A percentile compares a stretch with the other conserved stretches of the same genome.
phyloP scores from a whole-genome alignment of 345 rosid species.

The Gossypium turneri region DNA sequence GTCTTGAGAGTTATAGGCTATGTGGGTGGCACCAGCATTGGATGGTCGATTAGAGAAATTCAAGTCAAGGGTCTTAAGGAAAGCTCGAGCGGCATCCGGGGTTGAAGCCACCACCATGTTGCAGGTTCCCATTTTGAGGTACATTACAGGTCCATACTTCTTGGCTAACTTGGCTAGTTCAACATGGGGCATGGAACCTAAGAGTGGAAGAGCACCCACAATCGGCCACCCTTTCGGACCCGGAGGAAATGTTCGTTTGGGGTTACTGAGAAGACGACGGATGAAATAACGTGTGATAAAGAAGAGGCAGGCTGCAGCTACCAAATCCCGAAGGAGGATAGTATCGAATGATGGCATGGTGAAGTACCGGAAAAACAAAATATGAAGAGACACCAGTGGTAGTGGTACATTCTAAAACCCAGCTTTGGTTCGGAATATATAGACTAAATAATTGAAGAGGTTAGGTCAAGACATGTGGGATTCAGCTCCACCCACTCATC shows the following conservation, averaged over 20 bases:
- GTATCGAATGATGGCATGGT: slow-evolving; percentile 8
- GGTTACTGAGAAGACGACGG: slow-evolving; percentile 10
- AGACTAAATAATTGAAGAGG: neutral
- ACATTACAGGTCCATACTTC: slow-evolving; percentile 47
- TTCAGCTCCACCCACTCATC: neutral
- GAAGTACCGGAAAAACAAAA: neutral
- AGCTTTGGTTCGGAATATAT: neutral
- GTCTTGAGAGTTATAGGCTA: slow-evolving; percentile 55
- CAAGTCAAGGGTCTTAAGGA: slow-evolving; percentile 47
- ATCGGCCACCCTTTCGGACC: slow-evolving; percentile 62
- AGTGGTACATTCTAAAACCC: neutral
- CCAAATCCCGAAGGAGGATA: slow-evolving; percentile 20
- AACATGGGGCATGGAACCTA: slow-evolving; percentile 58
- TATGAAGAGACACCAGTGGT: neutral
- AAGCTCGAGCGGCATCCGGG: slow-evolving; percentile 49
- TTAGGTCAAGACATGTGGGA: slow-evolving; percentile 7
- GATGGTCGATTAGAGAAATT: slow-evolving; percentile 59
- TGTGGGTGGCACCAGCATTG: slow-evolving; percentile 47
- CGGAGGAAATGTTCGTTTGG: slow-evolving; percentile 28
- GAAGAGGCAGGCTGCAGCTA: slow-evolving; percentile 24
- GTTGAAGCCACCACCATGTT: slow-evolving; percentile 57
- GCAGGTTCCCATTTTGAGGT: slow-evolving; percentile 48
- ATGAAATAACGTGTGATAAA: slow-evolving; percentile 25
- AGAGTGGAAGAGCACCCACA: slow-evolving; percentile 48
- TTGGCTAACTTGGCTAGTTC: slow-evolving; percentile 45